A percentile compares a stretch with the other conserved stretches of the same genome.
Conservation (phyloP, 1,284 basidiomycete species). For the Papiliotrema laurentii region DNA sequence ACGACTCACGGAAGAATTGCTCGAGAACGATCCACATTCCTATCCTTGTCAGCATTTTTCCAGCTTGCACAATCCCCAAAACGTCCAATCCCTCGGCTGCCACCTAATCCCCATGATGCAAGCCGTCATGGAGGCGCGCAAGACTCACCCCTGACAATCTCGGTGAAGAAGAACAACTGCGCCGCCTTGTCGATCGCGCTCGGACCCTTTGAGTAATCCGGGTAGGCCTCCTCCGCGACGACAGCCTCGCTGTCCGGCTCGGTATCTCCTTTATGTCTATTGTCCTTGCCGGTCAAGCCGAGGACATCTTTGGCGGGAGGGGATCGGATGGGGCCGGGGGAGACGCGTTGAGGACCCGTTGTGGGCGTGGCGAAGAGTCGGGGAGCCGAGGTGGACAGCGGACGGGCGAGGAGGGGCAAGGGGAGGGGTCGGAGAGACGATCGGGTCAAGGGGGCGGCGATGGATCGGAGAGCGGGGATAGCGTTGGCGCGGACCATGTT, state of each 20-base stretch:
- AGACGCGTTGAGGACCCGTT: neutral
- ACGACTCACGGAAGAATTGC: slow-evolving; percentile 73
- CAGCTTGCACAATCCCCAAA: neutral
- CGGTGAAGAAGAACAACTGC: slow-evolving; percentile 97
- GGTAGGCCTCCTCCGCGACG: slow-evolving; percentile 5
- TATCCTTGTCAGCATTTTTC: slow-evolving; percentile 37
- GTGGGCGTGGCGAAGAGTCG: neutral
- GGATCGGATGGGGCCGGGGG: neutral
- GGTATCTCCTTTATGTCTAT: neutral
- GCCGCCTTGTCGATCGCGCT: slow-evolving; percentile 92
- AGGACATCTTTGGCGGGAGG: neutral
- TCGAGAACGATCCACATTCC: slow-evolving; percentile 99
- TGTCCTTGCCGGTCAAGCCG: neutral
- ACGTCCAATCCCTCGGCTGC: neutral
- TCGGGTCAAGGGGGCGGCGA: neutral
- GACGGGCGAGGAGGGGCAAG: neutral
- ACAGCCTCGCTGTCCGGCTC: neutral
- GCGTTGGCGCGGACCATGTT: slow-evolving; percentile 2
- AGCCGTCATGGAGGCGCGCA: neutral
- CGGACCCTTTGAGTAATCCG: slow-evolving; percentile 59
- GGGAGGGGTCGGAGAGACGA: neutral
- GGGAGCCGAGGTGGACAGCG: neutral
- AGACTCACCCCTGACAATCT: slow-evolving; percentile 84
- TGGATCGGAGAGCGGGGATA: neutral
- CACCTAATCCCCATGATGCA: neutral